Percentiles rank a stretch among this genome's conserved stretches.
phyloP scores from a whole-genome alignment of 805 yeast species.

The Saccharomyces paradoxus region DNA sequence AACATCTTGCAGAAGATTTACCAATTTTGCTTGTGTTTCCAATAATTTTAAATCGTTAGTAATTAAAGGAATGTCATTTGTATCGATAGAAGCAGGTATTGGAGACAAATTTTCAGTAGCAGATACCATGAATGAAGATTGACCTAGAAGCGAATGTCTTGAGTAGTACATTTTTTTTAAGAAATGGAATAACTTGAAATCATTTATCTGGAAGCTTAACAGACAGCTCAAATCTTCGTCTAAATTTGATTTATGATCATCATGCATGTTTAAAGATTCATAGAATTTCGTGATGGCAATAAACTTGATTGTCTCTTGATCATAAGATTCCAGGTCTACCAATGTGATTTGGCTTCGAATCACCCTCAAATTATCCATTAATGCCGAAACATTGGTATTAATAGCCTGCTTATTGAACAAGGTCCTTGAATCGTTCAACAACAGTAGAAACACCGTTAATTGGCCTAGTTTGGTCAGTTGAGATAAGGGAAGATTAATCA shows the following conservation, averaged over 20 bases:
- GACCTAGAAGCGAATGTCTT: not conserved
- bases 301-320: not conserved
- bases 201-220: not conserved
- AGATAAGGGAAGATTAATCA: not conserved
- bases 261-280: not conserved
- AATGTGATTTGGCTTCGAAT: not conserved
- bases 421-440: not conserved
- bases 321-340: not conserved
- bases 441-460: not conserved
- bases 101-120: not conserved
- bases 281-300: not conserved
- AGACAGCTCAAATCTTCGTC: not conserved
- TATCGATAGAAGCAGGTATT: not conserved
- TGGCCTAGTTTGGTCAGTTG: not conserved
- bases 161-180: not conserved
- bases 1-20: conserved; percentile 1
- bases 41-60: not conserved
- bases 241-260: not conserved
- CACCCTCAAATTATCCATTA: not conserved
- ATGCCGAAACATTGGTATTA: not conserved
- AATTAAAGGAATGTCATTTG: not conserved
- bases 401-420: not conserved
- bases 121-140: not conserved
- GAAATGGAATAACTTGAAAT: not conserved
- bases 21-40: not conserved